phyloP scores from a whole-genome alignment of 73 alveolate species.

The Durusdinium trenchii region DNA sequence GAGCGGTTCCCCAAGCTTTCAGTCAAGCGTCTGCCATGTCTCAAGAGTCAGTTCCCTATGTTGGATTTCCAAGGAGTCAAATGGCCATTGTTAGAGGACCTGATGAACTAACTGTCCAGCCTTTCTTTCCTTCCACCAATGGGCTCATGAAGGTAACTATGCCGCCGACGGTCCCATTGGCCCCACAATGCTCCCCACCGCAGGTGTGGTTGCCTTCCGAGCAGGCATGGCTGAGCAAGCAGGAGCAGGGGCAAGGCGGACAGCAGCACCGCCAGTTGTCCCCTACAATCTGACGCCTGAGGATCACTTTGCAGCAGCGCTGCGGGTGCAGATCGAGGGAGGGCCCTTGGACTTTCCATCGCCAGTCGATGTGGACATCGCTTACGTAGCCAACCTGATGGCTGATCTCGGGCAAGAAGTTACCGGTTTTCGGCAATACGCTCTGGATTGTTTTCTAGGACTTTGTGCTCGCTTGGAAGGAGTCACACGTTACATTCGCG shows the following conservation, averaged over 20 bases:
- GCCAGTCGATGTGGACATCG: not conserved
- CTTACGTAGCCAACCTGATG: conserved; percentile 1
- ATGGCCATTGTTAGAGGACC: conserved; percentile 25
- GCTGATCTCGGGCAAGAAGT: not conserved
- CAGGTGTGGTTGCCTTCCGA: conserved; percentile 8
- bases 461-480: not conserved
- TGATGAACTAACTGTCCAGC: not conserved
- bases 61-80: not conserved
- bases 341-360: not conserved
- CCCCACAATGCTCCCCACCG: not conserved
- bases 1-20: not conserved
- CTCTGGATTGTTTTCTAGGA: not conserved
- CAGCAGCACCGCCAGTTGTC: not conserved
- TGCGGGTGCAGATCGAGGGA: not conserved
- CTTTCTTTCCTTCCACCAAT: not conserved
- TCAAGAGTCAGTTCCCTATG: too few species aligned
- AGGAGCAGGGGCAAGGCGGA: not conserved
- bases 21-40: not conserved
- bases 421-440: not conserved
- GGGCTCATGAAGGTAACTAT: not conserved
- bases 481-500: not conserved
- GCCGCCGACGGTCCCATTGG: conserved; percentile 35
- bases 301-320: not conserved
- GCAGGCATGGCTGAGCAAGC: conserved; percentile 34
- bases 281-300: not conserved